Conservation (phyloP, 768 basidiomycete species). For the Podaxis rugospora region DNA sequence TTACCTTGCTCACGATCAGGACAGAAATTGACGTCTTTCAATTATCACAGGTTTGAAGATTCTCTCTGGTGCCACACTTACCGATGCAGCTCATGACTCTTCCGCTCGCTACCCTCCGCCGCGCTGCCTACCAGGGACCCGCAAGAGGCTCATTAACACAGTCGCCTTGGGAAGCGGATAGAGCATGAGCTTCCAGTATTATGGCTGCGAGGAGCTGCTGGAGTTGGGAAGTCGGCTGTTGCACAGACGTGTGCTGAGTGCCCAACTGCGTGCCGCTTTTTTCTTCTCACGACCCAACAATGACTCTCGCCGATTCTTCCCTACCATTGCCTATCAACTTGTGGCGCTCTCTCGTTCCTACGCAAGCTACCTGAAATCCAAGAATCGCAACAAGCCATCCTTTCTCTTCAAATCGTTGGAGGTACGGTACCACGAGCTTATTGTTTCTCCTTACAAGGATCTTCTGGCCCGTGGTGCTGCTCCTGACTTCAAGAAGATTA, state of each 20-base stretch:
- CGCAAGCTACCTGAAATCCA: background rate
- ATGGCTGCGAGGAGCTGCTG: constrained; percentile 20
- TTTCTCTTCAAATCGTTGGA: constrained; percentile 13
- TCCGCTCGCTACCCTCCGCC: background rate
- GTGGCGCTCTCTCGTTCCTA: background rate
- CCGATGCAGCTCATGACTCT: background rate
- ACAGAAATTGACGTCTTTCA: background rate
- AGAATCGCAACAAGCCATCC: constrained; percentile 12
- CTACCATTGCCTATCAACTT: constrained; percentile 28
- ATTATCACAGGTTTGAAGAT: background rate
- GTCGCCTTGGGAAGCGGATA: background rate
- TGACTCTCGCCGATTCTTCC: constrained; percentile 19
- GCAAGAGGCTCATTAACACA: background rate
- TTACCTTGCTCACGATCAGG: no score
- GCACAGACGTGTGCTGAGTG: constrained; percentile 18
- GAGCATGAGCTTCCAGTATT: background rate
- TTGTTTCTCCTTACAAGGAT: constrained; percentile 12
- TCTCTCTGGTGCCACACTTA: background rate
- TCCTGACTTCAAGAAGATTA: background rate
- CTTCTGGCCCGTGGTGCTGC: background rate
- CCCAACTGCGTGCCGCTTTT: constrained; percentile 25
- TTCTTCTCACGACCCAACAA: constrained; percentile 28
- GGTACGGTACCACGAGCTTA: constrained; percentile 14
- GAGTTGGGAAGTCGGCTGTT: constrained; percentile 22
- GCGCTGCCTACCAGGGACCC: background rate